Percentiles rank a stretch among this genome's conserved stretches.
Evolutionary conservation across 306 rosid species (phyloP).

Genomic region (Fragaria ananassa): DNA sequence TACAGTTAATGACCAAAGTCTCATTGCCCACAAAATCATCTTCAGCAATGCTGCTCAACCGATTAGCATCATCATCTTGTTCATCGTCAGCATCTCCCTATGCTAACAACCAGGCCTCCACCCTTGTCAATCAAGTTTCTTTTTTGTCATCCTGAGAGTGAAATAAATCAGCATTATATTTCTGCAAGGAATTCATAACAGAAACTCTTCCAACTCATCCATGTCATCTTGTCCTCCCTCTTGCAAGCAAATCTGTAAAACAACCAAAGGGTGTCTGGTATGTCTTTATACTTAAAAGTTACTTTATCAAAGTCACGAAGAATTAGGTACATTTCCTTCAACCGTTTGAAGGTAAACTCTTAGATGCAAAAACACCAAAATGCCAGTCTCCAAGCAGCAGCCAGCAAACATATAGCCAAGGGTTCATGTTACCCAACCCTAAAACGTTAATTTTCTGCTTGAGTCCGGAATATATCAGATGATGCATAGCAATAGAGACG

Average conservation of each 20-base stretch:
- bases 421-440: not conserved
- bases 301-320: not conserved
- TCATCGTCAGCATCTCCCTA: not conserved
- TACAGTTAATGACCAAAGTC: not conserved
- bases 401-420: not conserved
- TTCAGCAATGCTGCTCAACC: not conserved
- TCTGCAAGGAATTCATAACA: not conserved
- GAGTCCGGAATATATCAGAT: not conserved
- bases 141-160: not conserved
- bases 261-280: constrained; percentile 9
- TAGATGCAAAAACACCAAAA: not conserved
- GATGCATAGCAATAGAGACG: constrained; percentile 2
- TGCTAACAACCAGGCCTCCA: not conserved
- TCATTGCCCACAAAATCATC: not conserved
- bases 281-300: not conserved
- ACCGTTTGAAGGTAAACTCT: not conserved
- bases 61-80: not conserved
- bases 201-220: not conserved
- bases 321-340: not conserved
- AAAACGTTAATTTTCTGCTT: not conserved
- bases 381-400: not conserved
- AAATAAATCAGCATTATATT: not conserved
- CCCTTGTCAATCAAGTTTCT: not conserved
- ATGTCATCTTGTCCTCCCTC: not conserved
- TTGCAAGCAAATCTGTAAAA: constrained; percentile 11